Percentiles rank a stretch among this genome's conserved stretches.
phyloP scores from a whole-genome alignment of 2,329 filamentous ascomycete species.

The Paracoccidioides lutzii region DNA sequence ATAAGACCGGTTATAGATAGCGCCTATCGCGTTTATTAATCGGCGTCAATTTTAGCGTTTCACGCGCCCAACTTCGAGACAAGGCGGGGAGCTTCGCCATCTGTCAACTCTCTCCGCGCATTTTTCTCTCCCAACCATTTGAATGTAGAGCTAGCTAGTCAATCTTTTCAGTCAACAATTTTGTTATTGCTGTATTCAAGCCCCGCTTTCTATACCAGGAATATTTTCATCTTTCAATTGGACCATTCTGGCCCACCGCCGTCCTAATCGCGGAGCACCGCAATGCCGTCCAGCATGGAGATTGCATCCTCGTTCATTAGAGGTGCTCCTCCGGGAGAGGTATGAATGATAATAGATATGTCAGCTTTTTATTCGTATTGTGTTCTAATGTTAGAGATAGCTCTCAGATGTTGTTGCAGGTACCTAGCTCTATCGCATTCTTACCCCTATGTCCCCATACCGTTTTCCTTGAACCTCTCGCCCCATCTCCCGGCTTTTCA shows the following conservation, averaged over 20 bases:
- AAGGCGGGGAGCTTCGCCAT: neutral
- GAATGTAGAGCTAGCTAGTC: neutral
- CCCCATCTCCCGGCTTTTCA: neutral
- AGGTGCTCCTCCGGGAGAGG: constrained; percentile 92
- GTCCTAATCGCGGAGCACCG: neutral
- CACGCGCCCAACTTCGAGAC: neutral
- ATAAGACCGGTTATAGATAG: neutral
- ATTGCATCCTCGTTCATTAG: constrained; percentile 78
- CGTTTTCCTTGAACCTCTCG: constrained; percentile 6
- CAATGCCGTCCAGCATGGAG: constrained; percentile 38
- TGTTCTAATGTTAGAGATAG: constrained; percentile 35
- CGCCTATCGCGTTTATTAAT: neutral
- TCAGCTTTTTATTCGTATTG: neutral
- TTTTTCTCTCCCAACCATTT: neutral
- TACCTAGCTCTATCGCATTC: constrained; percentile 30
- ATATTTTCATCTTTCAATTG: neutral
- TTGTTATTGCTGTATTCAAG: neutral
- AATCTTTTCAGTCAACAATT: no score
- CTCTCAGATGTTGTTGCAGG: constrained; percentile 79
- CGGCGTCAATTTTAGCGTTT: neutral
- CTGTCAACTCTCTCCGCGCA: neutral
- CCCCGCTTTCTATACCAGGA: neutral
- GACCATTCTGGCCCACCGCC: neutral
- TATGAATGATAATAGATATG: constrained; percentile 30
- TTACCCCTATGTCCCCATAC: constrained; percentile 7